A percentile compares a stretch with the other conserved stretches of the same genome.
phyloP scores from a whole-genome alignment of 164 flowering plant species.

The Brasenia schreberi region DNA sequence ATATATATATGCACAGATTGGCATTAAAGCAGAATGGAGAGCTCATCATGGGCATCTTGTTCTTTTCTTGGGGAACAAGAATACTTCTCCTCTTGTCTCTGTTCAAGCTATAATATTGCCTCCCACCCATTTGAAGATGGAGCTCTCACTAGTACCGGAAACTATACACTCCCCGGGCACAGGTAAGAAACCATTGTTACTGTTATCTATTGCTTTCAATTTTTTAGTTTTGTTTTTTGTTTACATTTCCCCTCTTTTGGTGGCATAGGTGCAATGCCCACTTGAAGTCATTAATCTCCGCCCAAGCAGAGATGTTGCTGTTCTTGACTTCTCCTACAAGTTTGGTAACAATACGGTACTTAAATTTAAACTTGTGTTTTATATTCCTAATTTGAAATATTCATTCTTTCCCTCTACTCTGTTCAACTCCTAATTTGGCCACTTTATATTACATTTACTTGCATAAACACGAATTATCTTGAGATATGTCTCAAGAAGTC shows the following conservation, averaged over 20 bases:
- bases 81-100: conserved; percentile 70
- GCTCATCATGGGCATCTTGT: conserved; percentile 85
- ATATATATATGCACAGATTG: conserved; percentile 38
- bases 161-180: conserved; percentile 98
- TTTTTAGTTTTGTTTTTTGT: conserved; percentile 1
- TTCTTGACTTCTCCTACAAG: conserved; percentile 79
- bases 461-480: too few species aligned
- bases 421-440: too few species aligned
- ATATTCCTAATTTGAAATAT: too few species aligned
- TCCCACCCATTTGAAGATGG: conserved; percentile 78
- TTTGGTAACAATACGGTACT: too few species aligned
- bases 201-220: too few species aligned
- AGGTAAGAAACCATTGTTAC: conserved; percentile 32
- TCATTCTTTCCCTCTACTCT: too few species aligned
- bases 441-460: too few species aligned
- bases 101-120: conserved; percentile 81
- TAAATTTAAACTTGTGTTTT: too few species aligned
- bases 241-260: neutral
- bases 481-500: too few species aligned
- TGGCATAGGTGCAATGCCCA: conserved; percentile 78
- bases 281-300: conserved; percentile 79
- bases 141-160: conserved; percentile 85
- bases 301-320: conserved; percentile 96
- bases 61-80: conserved; percentile 96
- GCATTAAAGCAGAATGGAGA: conserved; percentile 95